Conservation (phyloP, 2,329 filamentous ascomycete species). For the Fusarium sp. region DNA sequence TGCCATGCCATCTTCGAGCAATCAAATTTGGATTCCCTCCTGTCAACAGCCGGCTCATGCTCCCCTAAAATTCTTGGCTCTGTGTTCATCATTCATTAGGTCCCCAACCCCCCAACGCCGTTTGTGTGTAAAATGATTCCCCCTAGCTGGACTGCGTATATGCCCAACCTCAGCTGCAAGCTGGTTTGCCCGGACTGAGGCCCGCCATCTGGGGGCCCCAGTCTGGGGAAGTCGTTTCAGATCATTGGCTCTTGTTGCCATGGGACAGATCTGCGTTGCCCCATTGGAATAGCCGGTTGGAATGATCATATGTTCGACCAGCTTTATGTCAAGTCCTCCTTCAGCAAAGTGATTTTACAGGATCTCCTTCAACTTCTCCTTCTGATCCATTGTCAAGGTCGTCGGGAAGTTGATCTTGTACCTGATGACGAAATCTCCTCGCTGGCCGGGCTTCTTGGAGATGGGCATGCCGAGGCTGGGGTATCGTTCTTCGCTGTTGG, state of each 20-base stretch:
- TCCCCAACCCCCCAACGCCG: conserved; percentile 39
- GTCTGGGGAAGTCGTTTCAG: not conserved
- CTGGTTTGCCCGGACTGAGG: not conserved
- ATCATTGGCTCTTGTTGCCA: not conserved
- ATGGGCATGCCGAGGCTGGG: conserved; percentile 93
- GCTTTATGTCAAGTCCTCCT: not conserved
- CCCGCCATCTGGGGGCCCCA: not conserved
- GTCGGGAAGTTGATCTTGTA: conserved; percentile 95
- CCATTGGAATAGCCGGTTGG: not conserved
- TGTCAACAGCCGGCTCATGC: not conserved
- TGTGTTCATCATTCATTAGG: conserved; percentile 41
- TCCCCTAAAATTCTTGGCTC: conserved; percentile 11
- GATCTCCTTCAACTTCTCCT: conserved; percentile 80
- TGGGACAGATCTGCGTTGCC: not conserved
- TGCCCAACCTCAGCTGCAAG: not conserved
- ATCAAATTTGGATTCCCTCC: not conserved
- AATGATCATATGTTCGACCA: not conserved
- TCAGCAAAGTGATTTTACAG: conserved; percentile 55
- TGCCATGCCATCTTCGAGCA: conserved; percentile 5
- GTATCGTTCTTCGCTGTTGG: conserved; percentile 80
- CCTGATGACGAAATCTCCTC: conserved; percentile 87
- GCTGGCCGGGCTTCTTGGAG: conserved; percentile 82
- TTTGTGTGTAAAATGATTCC: conserved; percentile 20
- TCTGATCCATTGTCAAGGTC: conserved; percentile 77
- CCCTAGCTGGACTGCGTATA: not conserved